Base-by-base conservation (phyloP, 176 grass and related monocot genomes). In the Oryza punctata region DNA sequence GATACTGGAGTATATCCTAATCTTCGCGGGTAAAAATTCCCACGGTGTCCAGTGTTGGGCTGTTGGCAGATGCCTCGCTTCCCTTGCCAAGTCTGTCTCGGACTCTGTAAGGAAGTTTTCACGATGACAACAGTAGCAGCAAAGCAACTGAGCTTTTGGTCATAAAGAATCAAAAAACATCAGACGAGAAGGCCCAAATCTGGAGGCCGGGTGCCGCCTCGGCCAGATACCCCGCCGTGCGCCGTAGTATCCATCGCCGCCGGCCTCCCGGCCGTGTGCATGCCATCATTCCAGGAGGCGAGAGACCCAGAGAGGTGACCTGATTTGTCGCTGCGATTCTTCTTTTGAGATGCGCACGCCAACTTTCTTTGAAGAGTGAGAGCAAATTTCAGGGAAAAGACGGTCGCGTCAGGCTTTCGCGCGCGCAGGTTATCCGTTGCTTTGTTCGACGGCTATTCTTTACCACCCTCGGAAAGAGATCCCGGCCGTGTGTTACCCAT, bases 351-450 rank as follows among this genome's bases (percentile, higher is more conserved):
- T 23, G 54, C 23, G 18, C 14, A 73, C 78, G 54, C 72, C 35
- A 66, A 40, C 83, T 78, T 75, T 73, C 23, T 73, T 18, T 69
- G 10, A 21, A 18, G 57, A 26, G 52, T 23, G 24, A 24, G 47
- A 43, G 82, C 40, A 63, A 72, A 66, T 72, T 64, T 81, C 54
- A 27, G 64, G 24, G 23, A 44, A 23, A 49, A 63, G 21, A 85
- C 38, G 12, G 7, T 72, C 5, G 54, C 50, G 52, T n/a, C 54
- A 65, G 38, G 18, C 28, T 18, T 24, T 24, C 57, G 57, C 3
- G 2, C 32, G 5, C n/a, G 32, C 28, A 23, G 21, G 16, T 77
- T 77, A 89, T 81, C 18, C 87, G 65, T 88, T 78, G 52, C 86
- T 82, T 77, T 28, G 43, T 23, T 64, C 12, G 7, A 38, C 72